Evolutionary conservation across 345 rosid species (phyloP), one percentile per base, ranked within the genome.

Genomic region (Arabis hirsuta): DNA sequence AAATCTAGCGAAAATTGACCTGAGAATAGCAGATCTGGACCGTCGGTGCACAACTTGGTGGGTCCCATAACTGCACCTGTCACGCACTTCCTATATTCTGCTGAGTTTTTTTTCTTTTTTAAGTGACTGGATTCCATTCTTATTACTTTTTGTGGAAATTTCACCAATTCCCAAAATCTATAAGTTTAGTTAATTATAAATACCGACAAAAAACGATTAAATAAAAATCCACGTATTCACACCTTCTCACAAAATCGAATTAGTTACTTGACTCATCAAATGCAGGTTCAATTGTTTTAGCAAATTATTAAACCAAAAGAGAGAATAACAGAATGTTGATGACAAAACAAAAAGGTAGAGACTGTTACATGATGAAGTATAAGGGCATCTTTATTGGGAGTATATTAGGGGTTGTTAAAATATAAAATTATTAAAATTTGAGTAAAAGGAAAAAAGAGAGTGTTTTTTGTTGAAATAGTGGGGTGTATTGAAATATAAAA

Each of bases 1-100:
- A 54, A 72, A 72, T 72, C 76, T 72, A 62, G 69, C 55, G 41
- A 54, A 27, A 62, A 51, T 54, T 72, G 60, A 65, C 51, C 39
- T 41, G 12, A 20, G n/a, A 22, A 72, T 43, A 44, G 10, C 32
- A 29, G 63, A 63, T 72, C 62, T 24, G 48, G 71, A 72, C 71
- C 76, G 71, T 63, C 64, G 70, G 76, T 72, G 73, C 50, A 22
- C 31, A 53, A 44, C 3, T 43, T n/a, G 14, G 20, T 62, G 13
- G 56, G 65, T 63, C 71, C 71, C 41, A 22, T n/a, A 0, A 2
- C 0, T n/a, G 46, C 57, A 64, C 11, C 71, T 73, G 77, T 73
- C 71, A 55, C 29, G 58, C 77, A 73, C 52, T 64, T 41, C 4
- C 34, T 36, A 26, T 55, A 72, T 72, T 72, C 63, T 19, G 27